phyloP scores from a whole-genome alignment of 371 early-diverging fungal genomes.

The Saksenaea vasiformis region DNA sequence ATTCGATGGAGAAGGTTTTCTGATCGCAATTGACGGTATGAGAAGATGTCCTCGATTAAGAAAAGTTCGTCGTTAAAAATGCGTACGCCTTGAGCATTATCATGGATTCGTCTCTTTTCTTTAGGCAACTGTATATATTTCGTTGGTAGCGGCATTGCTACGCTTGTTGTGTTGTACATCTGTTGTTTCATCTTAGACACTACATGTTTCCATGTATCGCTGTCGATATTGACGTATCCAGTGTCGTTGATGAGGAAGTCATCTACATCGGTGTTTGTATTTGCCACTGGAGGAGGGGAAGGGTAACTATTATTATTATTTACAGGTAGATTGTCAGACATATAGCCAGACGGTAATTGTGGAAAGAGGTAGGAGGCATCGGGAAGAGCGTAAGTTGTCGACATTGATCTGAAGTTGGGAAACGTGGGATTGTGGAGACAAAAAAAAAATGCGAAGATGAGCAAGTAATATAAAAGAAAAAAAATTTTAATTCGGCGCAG shows the following conservation, averaged over 20 bases:
- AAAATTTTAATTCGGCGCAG: not conserved
- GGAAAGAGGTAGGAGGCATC: not conserved
- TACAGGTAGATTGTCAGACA: not conserved
- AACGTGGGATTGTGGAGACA: not conserved
- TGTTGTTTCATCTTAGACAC: slow-evolving; percentile 23
- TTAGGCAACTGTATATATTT: not conserved
- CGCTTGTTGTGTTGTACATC: slow-evolving; percentile 35
- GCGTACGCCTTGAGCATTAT: not conserved
- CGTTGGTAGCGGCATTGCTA: slow-evolving; percentile 25
- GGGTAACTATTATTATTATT: not conserved
- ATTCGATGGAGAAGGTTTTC: slow-evolving; percentile 38
- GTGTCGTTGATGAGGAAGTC: not conserved
- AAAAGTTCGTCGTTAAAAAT: slow-evolving; percentile 6
- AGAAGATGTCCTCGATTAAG: slow-evolving; percentile 14
- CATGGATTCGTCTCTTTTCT: slow-evolving; percentile 11
- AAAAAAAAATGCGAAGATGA: not conserved
- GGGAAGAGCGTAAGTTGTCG: not conserved
- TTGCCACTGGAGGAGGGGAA: not conserved
- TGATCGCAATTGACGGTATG: slow-evolving; percentile 36
- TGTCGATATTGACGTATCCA: not conserved
- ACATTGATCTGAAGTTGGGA: not conserved
- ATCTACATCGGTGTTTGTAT: not conserved
- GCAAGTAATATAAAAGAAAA: not conserved
- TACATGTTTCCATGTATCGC: slow-evolving; percentile 17
- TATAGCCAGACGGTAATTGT: not conserved